phyloP scores from a whole-genome alignment of 2,329 filamentous ascomycete species.

The Tolypocladium pustulatum region DNA sequence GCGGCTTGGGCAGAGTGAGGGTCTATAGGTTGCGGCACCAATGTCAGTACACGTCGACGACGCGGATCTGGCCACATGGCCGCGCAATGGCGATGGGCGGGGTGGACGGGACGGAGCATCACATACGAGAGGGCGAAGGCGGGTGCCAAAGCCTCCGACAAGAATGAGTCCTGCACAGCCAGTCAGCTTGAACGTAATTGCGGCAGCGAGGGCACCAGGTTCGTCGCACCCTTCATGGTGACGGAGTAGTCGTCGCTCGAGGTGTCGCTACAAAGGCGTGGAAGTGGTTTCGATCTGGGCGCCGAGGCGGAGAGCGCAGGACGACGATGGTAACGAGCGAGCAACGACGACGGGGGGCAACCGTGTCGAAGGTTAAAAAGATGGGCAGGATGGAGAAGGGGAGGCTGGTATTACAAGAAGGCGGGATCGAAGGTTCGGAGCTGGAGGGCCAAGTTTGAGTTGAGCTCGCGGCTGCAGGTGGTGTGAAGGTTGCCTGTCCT shows the following conservation, averaged over 20 bases:
- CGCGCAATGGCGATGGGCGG: not conserved
- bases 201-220: not conserved
- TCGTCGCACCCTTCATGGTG: not conserved
- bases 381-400: not conserved
- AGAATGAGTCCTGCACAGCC: slow-evolving; percentile 75
- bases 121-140: slow-evolving; percentile 82
- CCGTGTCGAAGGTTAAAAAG: not conserved
- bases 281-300: not conserved
- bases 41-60: slow-evolving; percentile 10
- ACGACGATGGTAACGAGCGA: not conserved
- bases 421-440: not conserved
- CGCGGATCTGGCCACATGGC: not conserved
- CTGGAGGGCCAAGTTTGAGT: not conserved
- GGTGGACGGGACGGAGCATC: not conserved
- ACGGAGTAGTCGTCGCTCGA: not conserved
- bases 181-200: slow-evolving; percentile 8
- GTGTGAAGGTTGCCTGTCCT: not conserved
- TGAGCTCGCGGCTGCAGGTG: not conserved
- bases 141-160: slow-evolving; percentile 97
- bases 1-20: slow-evolving; percentile 89
- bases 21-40: slow-evolving; percentile 46
- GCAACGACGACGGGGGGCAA: not conserved
- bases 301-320: not conserved
- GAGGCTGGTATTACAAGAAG: not conserved
- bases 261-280: not conserved